phyloP scores from a whole-genome alignment of 1,284 basidiomycete genomes.

The Cryptococcus sp. region DNA sequence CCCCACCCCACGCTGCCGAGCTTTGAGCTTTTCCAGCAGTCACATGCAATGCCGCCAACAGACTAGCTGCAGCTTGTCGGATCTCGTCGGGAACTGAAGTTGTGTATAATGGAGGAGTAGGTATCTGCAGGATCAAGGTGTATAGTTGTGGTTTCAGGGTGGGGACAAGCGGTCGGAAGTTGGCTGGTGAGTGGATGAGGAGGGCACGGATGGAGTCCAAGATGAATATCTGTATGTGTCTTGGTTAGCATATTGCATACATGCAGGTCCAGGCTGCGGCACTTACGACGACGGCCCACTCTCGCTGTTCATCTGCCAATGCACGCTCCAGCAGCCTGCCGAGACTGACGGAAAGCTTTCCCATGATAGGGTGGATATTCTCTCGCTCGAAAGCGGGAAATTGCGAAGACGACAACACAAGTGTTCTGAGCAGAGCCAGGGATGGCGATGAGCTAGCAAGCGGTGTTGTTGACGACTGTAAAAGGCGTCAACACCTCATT shows the following conservation, averaged over 20 bases:
- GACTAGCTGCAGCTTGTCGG: slow-evolving; percentile 22
- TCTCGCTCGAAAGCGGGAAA: slow-evolving; percentile 49
- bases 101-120: slow-evolving; percentile 14
- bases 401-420: slow-evolving; percentile 30
- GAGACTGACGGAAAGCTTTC: slow-evolving; percentile 42
- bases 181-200: slow-evolving; percentile 40
- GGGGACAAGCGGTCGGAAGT: slow-evolving; percentile 41
- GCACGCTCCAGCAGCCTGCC: slow-evolving; percentile 34
- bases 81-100: slow-evolving; percentile 16
- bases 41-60: slow-evolving; percentile 40
- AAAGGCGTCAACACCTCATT: slow-evolving; percentile 11
- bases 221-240: slow-evolving; percentile 13
- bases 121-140: slow-evolving; percentile 29
- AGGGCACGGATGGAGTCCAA: slow-evolving; percentile 28
- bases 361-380: slow-evolving; percentile 45
- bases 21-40: slow-evolving; percentile 46
- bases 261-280: neutral
- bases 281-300: slow-evolving; percentile 33
- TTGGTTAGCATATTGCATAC: neutral
- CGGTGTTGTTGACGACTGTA: neutral
- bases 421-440: slow-evolving; percentile 27
- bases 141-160: slow-evolving; percentile 31
- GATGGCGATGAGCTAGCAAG: slow-evolving; percentile 10
- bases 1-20: slow-evolving; percentile 35
- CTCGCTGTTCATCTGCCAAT: slow-evolving; percentile 13